Conservation (phyloP, 768 basidiomycete genomes). For the Lentinula edodes region DNA sequence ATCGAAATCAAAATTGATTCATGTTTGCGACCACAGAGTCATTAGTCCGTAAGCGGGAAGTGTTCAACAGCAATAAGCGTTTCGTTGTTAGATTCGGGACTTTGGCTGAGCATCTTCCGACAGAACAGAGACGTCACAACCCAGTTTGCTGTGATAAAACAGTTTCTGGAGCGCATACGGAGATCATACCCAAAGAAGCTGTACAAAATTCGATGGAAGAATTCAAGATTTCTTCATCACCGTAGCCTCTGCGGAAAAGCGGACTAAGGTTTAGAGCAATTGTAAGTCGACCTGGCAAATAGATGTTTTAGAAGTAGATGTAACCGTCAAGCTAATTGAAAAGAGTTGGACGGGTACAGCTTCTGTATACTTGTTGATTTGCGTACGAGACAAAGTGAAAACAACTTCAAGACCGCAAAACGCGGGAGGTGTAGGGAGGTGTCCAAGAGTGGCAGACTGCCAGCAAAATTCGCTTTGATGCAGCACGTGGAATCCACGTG, state of each 20-base stretch:
- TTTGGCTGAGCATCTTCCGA: slow-evolving; percentile 4
- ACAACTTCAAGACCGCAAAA: neutral
- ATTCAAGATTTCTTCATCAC: neutral
- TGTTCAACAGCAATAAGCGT: slow-evolving; percentile 5
- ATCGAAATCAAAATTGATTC: neutral
- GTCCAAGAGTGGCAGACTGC: neutral
- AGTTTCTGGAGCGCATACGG: neutral
- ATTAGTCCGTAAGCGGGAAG: slow-evolving; percentile 3
- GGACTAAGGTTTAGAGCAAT: neutral
- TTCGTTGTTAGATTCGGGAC: neutral
- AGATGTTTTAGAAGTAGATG: neutral
- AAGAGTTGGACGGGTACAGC: slow-evolving; percentile 1
- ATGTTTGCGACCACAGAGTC: neutral
- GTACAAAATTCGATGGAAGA: neutral
- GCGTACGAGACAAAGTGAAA: neutral
- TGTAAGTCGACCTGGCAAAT: neutral
- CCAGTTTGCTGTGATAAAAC: slow-evolving; percentile 3
- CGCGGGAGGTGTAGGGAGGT: neutral
- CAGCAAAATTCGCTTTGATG: neutral
- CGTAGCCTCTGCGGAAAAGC: neutral
- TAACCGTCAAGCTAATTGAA: neutral
- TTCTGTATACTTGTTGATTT: neutral
- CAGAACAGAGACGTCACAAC: neutral
- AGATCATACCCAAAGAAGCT: neutral
- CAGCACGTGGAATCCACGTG: neutral